Evolutionary conservation across 2,329 filamentous ascomycete genomes (phyloP).

Genomic region (Didymella lethalis): DNA sequence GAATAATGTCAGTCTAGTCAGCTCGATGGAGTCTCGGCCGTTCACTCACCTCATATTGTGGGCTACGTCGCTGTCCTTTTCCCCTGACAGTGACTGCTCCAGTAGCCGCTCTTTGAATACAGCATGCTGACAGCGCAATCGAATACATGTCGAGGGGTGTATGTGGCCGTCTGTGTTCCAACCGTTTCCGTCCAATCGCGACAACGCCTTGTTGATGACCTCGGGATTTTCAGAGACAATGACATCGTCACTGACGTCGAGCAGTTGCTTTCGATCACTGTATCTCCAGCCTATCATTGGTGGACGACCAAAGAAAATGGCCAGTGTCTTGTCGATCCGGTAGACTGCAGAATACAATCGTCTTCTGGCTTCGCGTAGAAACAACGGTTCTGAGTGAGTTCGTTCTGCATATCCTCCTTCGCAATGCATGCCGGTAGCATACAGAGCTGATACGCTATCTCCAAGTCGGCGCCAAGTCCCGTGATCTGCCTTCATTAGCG

Average conservation of each 20-base stretch:
- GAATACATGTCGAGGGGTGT: slow-evolving; percentile 38
- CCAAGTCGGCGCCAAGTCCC: slow-evolving; percentile 46
- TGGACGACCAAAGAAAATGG: slow-evolving; percentile 47
- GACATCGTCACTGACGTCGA: slow-evolving; percentile 44
- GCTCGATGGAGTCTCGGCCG: no score
- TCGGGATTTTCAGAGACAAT: slow-evolving; percentile 36
- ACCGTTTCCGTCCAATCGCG: slow-evolving; percentile 40
- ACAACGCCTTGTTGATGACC: slow-evolving; percentile 36
- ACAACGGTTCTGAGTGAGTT: slow-evolving; percentile 36
- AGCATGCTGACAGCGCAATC: slow-evolving; percentile 38
- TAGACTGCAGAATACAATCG: slow-evolving; percentile 42
- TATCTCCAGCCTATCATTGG: slow-evolving; percentile 48
- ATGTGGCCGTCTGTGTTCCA: slow-evolving; percentile 45
- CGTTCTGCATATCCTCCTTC: slow-evolving; percentile 38
- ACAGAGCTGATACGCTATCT: slow-evolving; percentile 40
- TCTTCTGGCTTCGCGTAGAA: slow-evolving; percentile 43
- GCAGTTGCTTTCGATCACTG: slow-evolving; percentile 41
- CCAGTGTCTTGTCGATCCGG: slow-evolving; percentile 45
- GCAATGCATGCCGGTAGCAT: slow-evolving; percentile 47
- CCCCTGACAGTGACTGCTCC: slow-evolving; percentile 45
- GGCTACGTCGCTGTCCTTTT: slow-evolving; percentile 39
- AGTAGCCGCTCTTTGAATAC: slow-evolving; percentile 44
- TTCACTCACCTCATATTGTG: slow-evolving; percentile 41
- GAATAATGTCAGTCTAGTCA: slow-evolving; percentile 4
- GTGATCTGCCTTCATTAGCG: slow-evolving; percentile 38